Base-by-base conservation (phyloP, 306 rosid genomes). In the Trichosanthes truncata region DNA sequence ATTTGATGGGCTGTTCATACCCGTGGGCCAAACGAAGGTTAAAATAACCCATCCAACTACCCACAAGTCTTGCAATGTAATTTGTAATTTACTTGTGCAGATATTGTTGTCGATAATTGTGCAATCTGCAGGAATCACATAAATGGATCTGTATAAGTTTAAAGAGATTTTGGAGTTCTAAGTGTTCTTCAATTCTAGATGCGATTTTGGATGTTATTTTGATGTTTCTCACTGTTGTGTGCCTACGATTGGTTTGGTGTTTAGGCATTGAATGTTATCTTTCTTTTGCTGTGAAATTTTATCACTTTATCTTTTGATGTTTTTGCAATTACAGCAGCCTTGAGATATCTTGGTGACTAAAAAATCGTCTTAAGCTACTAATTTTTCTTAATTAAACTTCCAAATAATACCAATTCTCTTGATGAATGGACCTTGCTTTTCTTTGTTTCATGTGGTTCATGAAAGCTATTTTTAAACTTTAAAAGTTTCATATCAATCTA, bases 61-160 rank as follows among this genome's bases (percentile, higher is more conserved):
- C n/a, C n/a, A n/a, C n/a, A n/a, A n/a, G n/a, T 75, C 15, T 62
- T 15, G 12, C 33, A 15, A 63, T 23, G 4, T 35, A 7, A 17
- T 15, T 60, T 41, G 29, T 7, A 46, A 68, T 35, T 82, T 53
- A 9, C 12, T 35, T 20, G 67, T 81, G 88, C 87, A 92, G 97
- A 92, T 79, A 94, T 94, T 76, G 95, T 92, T 56, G 98, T 94
- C 12, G 98, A 94, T 78, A 92, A 94, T 82, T 92, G 98, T 77
- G 98, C 98, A 17, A 94, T 94, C 21, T 94, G 97, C 84, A 84
- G 97, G 68, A 94, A 94, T 91, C 98, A 94, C 77, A 94, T 94
- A n/a, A 80, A 92, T 91, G 97, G 98, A 94, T 91, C 98, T 92
- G 46, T 94, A 97, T 92, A 82, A 83, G 93, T 71, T 38, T 65